Conservation (phyloP, 176 grass and related monocot genomes). For the Tillandsia fasciculata region DNA sequence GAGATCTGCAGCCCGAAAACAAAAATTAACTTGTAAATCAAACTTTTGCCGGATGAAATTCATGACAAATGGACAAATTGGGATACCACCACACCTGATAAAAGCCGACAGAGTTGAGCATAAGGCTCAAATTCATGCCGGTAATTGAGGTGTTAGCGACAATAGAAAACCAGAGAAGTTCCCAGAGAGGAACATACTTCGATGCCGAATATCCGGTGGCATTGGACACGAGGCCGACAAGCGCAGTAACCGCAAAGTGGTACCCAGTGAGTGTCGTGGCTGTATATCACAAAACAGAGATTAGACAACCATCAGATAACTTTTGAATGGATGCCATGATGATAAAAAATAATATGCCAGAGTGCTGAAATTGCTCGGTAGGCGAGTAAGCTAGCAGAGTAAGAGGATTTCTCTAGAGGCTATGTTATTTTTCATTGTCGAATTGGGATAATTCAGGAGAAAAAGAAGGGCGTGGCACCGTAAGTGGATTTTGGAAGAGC, state of each 20-base stretch:
- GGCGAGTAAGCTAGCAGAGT: too few species aligned
- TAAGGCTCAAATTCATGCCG: conserved; percentile 47
- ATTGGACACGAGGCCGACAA: conserved; percentile 40
- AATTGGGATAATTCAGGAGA: too few species aligned
- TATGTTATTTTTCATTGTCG: too few species aligned
- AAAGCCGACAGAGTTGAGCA: conserved; percentile 52
- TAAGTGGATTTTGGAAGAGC: too few species aligned
- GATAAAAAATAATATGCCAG: background rate
- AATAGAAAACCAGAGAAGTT: conserved; percentile 47
- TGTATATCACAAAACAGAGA: conserved; percentile 18
- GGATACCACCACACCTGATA: conserved; percentile 30
- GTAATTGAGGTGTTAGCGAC: conserved; percentile 51
- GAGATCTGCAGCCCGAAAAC: conserved; percentile 21
- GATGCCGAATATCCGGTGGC: conserved; percentile 37
- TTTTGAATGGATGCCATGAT: background rate
- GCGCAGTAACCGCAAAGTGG: conserved; percentile 35
- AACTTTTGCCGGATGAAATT: background rate
- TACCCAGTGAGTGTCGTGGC: conserved; percentile 45
- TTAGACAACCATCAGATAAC: conserved; percentile 12
- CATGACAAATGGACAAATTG: background rate
- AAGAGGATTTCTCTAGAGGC: too few species aligned
- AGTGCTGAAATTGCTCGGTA: background rate
- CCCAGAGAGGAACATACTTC: conserved; percentile 44
- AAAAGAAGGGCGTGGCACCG: too few species aligned
- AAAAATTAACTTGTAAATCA: background rate